These are phyloP conservation scores for Protomyces arabidopsidicola DNA, from an alignment of 1,139 yeast genomes.

Conservation along the genomic window DNA sequence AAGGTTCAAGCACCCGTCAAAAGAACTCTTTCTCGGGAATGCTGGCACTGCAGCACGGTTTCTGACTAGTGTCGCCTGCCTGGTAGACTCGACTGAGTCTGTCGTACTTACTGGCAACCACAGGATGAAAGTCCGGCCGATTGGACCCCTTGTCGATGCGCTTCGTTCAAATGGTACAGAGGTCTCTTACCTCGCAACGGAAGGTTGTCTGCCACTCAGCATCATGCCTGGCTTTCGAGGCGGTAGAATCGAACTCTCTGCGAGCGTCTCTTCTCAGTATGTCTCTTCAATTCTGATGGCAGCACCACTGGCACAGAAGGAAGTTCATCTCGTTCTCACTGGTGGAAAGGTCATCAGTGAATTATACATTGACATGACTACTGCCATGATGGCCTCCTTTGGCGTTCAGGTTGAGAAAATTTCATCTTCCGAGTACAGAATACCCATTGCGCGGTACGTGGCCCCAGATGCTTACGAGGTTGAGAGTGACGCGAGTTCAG, in stretches of 20 bases:
- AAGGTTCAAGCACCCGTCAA: conserved; percentile 67
- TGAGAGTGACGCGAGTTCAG: conserved; percentile 98
- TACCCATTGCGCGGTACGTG: conserved; percentile 74
- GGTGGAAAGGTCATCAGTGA: conserved; percentile 98
- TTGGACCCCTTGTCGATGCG: conserved; percentile 93
- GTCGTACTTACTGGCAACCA: conserved; percentile 85
- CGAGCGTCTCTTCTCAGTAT: conserved; percentile 94
- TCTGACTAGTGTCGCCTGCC: conserved; percentile 81
- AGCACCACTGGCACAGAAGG: conserved; percentile 89
- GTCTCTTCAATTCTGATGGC: conserved; percentile 95
- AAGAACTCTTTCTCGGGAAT: conserved; percentile 79
- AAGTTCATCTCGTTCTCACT: conserved; percentile 79
- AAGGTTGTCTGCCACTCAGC: conserved; percentile 82
- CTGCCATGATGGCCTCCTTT: conserved; percentile 86
- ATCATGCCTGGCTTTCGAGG: conserved; percentile 67
- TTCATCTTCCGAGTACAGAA: conserved; percentile 78
- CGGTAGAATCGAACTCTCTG: conserved; percentile 88
- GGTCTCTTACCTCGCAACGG: conserved; percentile 62
- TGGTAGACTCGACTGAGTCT: conserved; percentile 52
- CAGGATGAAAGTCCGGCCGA: conserved; percentile 97
- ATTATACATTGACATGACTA: conserved; percentile 94
- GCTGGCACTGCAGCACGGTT: conserved; percentile 99
- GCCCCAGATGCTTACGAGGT: conserved; percentile 82
- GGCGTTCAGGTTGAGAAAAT: conserved; percentile 71
- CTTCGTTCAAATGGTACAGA: conserved; percentile 71